phyloP scores from a whole-genome alignment of 2,329 filamentous ascomycete species.

The Monilinia fructicola region DNA sequence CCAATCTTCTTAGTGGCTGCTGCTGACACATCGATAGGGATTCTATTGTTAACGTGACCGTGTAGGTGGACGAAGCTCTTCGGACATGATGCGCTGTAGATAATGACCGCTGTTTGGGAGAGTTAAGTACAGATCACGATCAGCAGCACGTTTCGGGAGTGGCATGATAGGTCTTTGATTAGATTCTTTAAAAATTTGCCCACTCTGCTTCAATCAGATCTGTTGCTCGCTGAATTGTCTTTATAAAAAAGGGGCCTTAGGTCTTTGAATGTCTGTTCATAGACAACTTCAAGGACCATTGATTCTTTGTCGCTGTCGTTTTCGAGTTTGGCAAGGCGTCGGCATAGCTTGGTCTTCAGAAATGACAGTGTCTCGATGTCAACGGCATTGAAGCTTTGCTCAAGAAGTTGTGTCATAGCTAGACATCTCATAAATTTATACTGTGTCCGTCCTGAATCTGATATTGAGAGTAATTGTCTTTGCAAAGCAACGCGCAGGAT shows the following conservation, averaged over 20 bases:
- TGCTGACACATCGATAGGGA: conserved; percentile 7
- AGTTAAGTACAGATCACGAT: neutral
- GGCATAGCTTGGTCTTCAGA: neutral
- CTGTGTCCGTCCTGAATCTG: neutral
- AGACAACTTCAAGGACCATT: neutral
- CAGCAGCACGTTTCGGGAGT: neutral
- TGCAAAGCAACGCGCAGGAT: neutral
- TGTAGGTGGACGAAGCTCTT: neutral
- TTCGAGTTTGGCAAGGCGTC: neutral
- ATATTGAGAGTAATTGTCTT: neutral
- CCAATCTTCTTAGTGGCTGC: conserved; percentile 8
- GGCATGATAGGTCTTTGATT: neutral
- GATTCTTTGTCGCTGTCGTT: neutral
- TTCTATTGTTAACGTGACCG: neutral
- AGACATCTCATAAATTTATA: neutral
- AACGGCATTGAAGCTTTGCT: neutral
- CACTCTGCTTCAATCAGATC: neutral
- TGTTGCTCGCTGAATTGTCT: neutral
- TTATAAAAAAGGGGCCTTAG: neutral
- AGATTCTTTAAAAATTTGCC: neutral
- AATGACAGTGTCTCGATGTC: neutral
- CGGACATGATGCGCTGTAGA: neutral
- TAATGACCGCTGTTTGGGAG: neutral
- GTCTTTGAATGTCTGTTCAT: neutral
- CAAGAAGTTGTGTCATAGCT: neutral